Conservation (phyloP, 2,329 filamentous ascomycete species). For the Fusarium chlamydosporum region DNA sequence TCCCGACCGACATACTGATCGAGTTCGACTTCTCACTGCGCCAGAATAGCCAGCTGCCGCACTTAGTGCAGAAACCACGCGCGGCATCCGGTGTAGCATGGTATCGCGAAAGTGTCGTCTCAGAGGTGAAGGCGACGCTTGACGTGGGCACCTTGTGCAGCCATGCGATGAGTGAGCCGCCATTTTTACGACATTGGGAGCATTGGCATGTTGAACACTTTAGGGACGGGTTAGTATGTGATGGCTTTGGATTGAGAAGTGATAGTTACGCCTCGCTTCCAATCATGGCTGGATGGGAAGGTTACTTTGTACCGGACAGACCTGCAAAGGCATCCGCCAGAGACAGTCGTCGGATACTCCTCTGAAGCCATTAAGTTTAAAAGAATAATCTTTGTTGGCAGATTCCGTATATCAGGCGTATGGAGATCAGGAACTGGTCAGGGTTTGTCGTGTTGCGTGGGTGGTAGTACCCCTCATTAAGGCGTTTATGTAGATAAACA, state of each 20-base stretch:
- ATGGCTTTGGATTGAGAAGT: neutral
- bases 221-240: constrained; percentile 5
- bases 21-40: constrained; percentile 50
- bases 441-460: constrained; percentile 11
- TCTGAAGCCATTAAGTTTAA: constrained; percentile 38
- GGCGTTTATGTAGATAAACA: constrained; percentile 31
- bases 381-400: neutral
- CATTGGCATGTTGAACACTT: constrained; percentile 67
- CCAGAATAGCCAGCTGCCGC: constrained; percentile 67
- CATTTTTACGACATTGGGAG: constrained; percentile 68
- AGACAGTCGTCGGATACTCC: constrained; percentile 56
- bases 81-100: constrained; percentile 57
- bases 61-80: constrained; percentile 64
- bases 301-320: constrained; percentile 64
- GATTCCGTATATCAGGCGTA: neutral
- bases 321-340: constrained; percentile 67
- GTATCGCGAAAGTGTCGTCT: constrained; percentile 57
- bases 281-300: constrained; percentile 63
- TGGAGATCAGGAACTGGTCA: constrained; percentile 11
- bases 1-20: constrained; percentile 59
- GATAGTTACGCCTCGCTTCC: constrained; percentile 54
- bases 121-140: constrained; percentile 55
- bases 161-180: constrained; percentile 62
- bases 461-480: constrained; percentile 20
- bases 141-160: constrained; percentile 57